A percentile compares a stretch with the other conserved stretches of the same genome.
Conservation (phyloP, 768 basidiomycete genomes). For the Tulasnella sp. region DNA sequence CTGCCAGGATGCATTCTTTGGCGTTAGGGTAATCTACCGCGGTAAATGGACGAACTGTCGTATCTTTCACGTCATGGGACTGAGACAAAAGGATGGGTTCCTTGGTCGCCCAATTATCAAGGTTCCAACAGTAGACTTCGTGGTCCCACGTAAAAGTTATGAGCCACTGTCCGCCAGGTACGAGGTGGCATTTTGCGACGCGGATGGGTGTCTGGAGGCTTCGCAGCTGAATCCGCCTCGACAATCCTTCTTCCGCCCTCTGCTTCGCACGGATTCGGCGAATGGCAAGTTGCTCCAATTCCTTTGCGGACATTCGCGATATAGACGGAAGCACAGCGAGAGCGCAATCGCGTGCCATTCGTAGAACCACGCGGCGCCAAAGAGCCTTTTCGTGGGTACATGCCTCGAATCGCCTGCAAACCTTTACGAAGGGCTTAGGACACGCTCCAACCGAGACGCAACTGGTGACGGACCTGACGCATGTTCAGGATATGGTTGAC, state of each 20-base stretch:
- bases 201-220: neutral
- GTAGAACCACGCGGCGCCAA: neutral
- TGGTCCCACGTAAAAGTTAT: neutral
- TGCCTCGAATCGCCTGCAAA: neutral
- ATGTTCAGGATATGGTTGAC: neutral
- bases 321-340: neutral
- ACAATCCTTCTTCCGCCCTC: neutral
- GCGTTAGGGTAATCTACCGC: neutral
- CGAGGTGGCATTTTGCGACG: neutral
- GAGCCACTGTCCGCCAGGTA: neutral
- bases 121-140: neutral
- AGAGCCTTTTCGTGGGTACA: neutral
- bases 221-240: neutral
- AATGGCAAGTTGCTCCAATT: neutral
- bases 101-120: neutral
- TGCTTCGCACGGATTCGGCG: neutral
- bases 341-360: neutral
- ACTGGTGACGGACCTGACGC: neutral
- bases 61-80: neutral
- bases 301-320: neutral
- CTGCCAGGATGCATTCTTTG: neutral
- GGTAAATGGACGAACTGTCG: neutral
- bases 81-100: neutral
- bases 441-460: neutral
- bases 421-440: neutral